Base-by-base conservation (phyloP, 257 asterid species). In the Phtheirospermum japonicum region DNA sequence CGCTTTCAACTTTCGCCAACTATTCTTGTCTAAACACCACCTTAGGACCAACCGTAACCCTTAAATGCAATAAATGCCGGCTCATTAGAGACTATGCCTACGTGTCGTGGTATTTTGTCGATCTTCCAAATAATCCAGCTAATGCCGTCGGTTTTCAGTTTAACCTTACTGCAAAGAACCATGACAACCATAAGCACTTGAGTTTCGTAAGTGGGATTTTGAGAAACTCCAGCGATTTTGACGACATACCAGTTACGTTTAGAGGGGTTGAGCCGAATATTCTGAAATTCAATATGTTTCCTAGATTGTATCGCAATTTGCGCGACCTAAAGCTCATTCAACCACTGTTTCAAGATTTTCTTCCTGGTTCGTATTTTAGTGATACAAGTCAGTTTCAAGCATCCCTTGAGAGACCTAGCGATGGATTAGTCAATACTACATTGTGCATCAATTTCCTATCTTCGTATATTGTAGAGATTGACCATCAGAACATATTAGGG, bases 131-230 rank as follows among this genome's bases (percentile, higher is more conserved):
- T 65, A 73, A 57, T 78, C 99, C 99, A 51, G 99, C 97, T 54
- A 66, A 82, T 73, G 99, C 97, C 4, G 85, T 84, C 52, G 99
- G 97, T 63, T 92, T 82, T 71, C 87, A 86, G 75, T 92, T 89
- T 72, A 92, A 89, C 75, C 82, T 92, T 40, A 86, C 96, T 49
- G 99, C 96, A 54, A 83, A 50, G 65, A 85, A 75, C 59, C 83
- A 71, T 57, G 90, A 62, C 37, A 66, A 76, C 63, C 69, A 67
- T 67, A 82, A 83, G 72, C 95, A 83, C 74, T 57, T 83, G 83
- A 92, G 99, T 65, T 86, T 74, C 70, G 99, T 89, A 14, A 83
- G 89, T 79, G 99, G 97, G 68, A 73, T 73, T 62, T 55, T 86
- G 46, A 83, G 76, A 58, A 86, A 85, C 67, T 83, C 74, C 73